Evolutionary conservation across 2,329 filamentous ascomycete genomes (phyloP), one percentile per base, ranked within the genome.

Genomic region (Rhynchosporium graminicola): DNA sequence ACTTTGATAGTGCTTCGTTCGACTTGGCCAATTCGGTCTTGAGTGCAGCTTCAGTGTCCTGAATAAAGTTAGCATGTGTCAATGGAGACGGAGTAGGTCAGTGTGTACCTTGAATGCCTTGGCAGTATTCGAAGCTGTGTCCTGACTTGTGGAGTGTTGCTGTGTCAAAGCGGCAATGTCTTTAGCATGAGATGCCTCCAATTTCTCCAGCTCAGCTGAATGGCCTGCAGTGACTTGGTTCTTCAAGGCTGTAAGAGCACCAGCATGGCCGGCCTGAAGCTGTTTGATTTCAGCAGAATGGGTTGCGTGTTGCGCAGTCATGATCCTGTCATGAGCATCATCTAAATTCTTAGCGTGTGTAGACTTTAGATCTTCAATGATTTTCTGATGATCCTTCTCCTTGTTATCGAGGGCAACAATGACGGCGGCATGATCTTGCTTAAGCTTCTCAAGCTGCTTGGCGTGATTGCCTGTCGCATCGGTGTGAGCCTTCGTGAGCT

Each of bases 281-380:
- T 79, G 70, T 45, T 86, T 80, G 2, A 87, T 74, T 68, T 85
- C 82, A 33, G 75, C 74, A 7, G 80, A 65, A 52, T 82, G 79
- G 29, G 79, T 73, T 36, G 83, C 79, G 64, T 79, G 76, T 57
- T 83, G 81, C 26, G 80, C 77, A 45, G 80, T 79, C 26, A 72
- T 70, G 15, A 80, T 79, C 55, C 76, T 77, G 59, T 79, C 82
- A 77, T 85, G 84, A 57, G 83, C 82, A 40, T 75, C 75, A 73
- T 86, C 83, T 9, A 88, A 71, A 69, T 84, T 83, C 76, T 86
- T 82, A 4, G 82, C 82, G 68, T 87, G 82, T 66, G 79, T 82
- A 9, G 82, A 80, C 63, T 79, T 81, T 52, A 88, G 74, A 1
- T 82, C 80, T 46, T 85, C 82, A 1, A 88, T 74, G 47, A 79